Evolutionary conservation across 2,329 filamentous ascomycete species (phyloP).

Genomic region (Emydomyces testavorans): DNA sequence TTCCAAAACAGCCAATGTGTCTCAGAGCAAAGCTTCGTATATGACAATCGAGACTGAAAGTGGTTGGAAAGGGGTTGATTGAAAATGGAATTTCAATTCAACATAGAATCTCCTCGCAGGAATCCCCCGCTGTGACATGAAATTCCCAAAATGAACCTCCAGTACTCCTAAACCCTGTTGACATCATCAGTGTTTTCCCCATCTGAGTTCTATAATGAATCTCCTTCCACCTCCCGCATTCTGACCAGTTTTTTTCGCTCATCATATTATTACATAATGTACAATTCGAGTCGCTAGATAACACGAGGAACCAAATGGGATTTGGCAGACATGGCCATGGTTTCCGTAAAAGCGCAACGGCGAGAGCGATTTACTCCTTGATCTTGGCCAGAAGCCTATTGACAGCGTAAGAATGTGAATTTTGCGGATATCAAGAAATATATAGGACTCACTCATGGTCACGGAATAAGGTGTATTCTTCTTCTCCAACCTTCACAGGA

Average conservation of each 20-base stretch:
- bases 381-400: slow-evolving; percentile 92
- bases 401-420: neutral
- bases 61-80: neutral
- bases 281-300: slow-evolving; percentile 12
- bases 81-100: neutral
- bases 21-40: neutral
- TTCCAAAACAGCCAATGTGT: neutral
- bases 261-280: slow-evolving; percentile 13
- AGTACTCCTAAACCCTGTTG: slow-evolving; percentile 7
- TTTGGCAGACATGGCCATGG: neutral
- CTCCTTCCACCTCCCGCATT: neutral
- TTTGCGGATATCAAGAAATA: neutral
- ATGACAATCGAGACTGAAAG: neutral
- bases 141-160: slow-evolving; percentile 5
- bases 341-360: neutral
- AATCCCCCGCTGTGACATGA: slow-evolving; percentile 3
- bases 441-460: slow-evolving; percentile 77
- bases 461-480: slow-evolving; percentile 91
- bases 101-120: neutral
- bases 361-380: slow-evolving; percentile 60
- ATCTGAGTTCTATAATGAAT: slow-evolving; percentile 4
- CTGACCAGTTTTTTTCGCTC: slow-evolving; percentile 1
- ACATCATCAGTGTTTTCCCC: neutral
- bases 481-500: slow-evolving; percentile 92
- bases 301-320: slow-evolving; percentile 3